A percentile compares a stretch with the other conserved stretches of the same genome.
phyloP scores from a whole-genome alignment of 202 grass and related monocot species.

The Schoenoplectus tabernaemontani region DNA sequence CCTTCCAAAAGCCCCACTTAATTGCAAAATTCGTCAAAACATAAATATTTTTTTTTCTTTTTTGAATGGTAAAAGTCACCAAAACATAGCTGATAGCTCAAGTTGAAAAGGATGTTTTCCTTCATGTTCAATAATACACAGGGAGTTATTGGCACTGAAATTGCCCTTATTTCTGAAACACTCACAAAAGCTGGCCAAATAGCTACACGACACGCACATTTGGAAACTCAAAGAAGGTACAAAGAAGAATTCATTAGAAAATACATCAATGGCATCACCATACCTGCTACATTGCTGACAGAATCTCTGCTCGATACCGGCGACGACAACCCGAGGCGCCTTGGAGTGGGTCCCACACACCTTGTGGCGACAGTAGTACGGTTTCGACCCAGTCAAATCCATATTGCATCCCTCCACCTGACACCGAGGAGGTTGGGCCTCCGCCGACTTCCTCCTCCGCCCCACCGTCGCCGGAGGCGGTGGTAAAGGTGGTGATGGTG shows the following conservation, averaged over 20 bases:
- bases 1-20: too few species aligned
- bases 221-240: neutral
- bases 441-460: neutral
- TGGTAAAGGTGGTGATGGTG: constrained; percentile 26
- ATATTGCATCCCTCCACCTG: constrained; percentile 73
- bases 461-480: constrained; percentile 13
- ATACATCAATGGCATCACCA: neutral
- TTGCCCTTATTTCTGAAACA: neutral
- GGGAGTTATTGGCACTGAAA: neutral
- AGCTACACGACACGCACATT: neutral
- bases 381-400: constrained; percentile 52
- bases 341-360: constrained; percentile 79
- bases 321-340: constrained; percentile 59
- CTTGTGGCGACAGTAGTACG: constrained; percentile 83
- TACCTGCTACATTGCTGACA: constrained; percentile 99
- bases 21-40: too few species aligned
- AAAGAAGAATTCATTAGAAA: neutral
- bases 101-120: neutral
- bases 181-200: too few species aligned
- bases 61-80: too few species aligned
- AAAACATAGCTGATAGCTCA: too few species aligned
- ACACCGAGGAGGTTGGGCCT: constrained; percentile 36
- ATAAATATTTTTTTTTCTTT: neutral
- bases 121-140: neutral
- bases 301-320: constrained; percentile 81